Evolutionary conservation across 1,139 yeast genomes (phyloP).

Genomic region (Geotrichum australiense): DNA sequence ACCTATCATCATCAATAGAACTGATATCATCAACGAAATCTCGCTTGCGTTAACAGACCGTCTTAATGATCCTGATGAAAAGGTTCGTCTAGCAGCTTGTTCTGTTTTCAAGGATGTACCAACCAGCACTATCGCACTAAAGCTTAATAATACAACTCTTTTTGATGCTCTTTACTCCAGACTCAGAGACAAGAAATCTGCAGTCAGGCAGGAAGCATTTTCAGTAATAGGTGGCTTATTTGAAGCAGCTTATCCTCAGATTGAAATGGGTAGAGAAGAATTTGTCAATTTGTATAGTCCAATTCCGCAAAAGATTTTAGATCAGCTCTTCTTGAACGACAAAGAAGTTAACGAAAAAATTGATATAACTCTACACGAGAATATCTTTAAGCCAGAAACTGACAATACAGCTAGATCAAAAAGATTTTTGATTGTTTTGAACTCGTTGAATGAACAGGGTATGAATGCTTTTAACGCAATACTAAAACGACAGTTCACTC

Average conservation of each 20-base stretch:
- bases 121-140: constrained; percentile 35
- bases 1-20: constrained; percentile 39
- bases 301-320: constrained; percentile 62
- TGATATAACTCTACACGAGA: constrained; percentile 55
- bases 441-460: constrained; percentile 50
- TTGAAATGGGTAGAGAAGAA: constrained; percentile 19
- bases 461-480: constrained; percentile 62
- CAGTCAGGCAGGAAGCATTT: constrained; percentile 60
- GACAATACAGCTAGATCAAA: constrained; percentile 46
- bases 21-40: constrained; percentile 46
- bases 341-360: constrained; percentile 59
- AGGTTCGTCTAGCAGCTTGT: constrained; percentile 61
- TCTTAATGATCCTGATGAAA: constrained; percentile 68
- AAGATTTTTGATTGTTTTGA: constrained; percentile 46
- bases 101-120: constrained; percentile 36
- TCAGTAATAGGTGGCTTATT: constrained; percentile 50
- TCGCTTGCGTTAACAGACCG: constrained; percentile 59
- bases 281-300: constrained; percentile 34
- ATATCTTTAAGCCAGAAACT: constrained; percentile 49
- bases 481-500: constrained; percentile 49
- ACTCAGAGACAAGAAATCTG: constrained; percentile 49
- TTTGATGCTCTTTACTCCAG: constrained; percentile 11
- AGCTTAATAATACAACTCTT: constrained; percentile 10
- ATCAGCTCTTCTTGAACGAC: constrained; percentile 71
- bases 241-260: constrained; percentile 30